Base-by-base conservation (phyloP, 441 rosid species). In the Pelargonium cotyledonis region DNA sequence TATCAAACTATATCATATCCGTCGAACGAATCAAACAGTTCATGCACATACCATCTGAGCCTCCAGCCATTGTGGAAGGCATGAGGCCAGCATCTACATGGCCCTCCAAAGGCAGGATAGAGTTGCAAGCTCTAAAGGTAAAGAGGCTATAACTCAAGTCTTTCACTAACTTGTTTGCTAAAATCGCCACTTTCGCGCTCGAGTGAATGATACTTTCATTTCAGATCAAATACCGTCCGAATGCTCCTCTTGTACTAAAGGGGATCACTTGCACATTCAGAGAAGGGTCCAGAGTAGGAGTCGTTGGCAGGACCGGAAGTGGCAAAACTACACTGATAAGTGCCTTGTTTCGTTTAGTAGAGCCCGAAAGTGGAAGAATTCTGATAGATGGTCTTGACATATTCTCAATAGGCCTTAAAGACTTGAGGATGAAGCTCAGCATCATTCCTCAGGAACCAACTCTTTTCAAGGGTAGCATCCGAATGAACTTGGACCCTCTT, bases 381-480 rank as follows among this genome's bases (percentile, higher is more conserved):
- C 78, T 84, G 51, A 82, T 90, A 10, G 94, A 90, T 74, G 89
- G 87, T 62, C 80, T 90, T 67, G 91, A 89, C 81, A 88, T 90
- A 38, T 78, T 91, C 69, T 75, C 80, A 1, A 85, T 93, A 23
- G 97, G 98, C 26, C 75, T 93, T 7, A 93, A 88, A 70, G 98
- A 90, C 70, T 70, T 93, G 73, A 86, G 98, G 63, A 81, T 77
- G 85, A 90, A 89, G 81, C 88, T 93, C 19, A 85, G 98, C 78
- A 90, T 93, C 79, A 90, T 93, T 73, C 97, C 98, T 73, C 97
- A 90, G 75, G 98, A 90, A 23, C 88, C 98, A 69, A 85, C 94
- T 69, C 91, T 90, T 43, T 93, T 90, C 69, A 71, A 84, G 69
- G 98, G 96, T 38, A 86, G 90, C 57, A 78, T 93, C 55, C 79